Evolutionary conservation across 371 early-diverging fungal genomes (phyloP).

Genomic region (Saksenaea oblongispora): DNA sequence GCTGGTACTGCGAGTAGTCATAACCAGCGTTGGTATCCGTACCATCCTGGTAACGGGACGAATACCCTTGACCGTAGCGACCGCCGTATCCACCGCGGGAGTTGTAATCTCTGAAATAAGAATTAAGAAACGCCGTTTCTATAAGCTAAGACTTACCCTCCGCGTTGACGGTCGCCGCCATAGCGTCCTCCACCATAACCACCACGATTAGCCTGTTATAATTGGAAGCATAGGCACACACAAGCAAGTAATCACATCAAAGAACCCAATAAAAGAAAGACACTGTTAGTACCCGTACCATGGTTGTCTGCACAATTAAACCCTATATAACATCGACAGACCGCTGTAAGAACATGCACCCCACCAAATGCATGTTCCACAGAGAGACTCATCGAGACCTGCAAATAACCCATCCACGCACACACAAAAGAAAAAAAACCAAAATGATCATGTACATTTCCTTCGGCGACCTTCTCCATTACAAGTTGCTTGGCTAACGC

Average conservation of each 20-base stretch:
- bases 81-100: slow-evolving; percentile 7
- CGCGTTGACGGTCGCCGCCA: slow-evolving; percentile 29
- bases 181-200: slow-evolving; percentile 29
- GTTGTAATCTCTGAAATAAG: background rate
- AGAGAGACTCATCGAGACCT: background rate
- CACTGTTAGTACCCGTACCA: slow-evolving; percentile 10
- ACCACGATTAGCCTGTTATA: slow-evolving; percentile 34
- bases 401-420: slow-evolving; percentile 3
- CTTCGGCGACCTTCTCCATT: slow-evolving; percentile 59
- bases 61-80: slow-evolving; percentile 15
- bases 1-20: slow-evolving; percentile 43
- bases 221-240: background rate
- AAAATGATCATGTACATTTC: slow-evolving; percentile 32
- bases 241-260: background rate
- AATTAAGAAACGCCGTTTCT: background rate
- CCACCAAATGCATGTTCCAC: slow-evolving; percentile 4
- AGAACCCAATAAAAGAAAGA: slow-evolving; percentile 1
- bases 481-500: slow-evolving; percentile 59
- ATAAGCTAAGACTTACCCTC: slow-evolving; percentile 21
- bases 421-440: slow-evolving; percentile 11
- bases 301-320: slow-evolving; percentile 5
- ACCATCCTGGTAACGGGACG: slow-evolving; percentile 17
- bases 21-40: slow-evolving; percentile 18
- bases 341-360: background rate
- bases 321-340: slow-evolving; percentile 14